A percentile compares a stretch with the other conserved stretches of the same genome.
phyloP scores from a whole-genome alignment of 2,329 filamentous ascomycete genomes.

The Delphinella strobiligena region DNA sequence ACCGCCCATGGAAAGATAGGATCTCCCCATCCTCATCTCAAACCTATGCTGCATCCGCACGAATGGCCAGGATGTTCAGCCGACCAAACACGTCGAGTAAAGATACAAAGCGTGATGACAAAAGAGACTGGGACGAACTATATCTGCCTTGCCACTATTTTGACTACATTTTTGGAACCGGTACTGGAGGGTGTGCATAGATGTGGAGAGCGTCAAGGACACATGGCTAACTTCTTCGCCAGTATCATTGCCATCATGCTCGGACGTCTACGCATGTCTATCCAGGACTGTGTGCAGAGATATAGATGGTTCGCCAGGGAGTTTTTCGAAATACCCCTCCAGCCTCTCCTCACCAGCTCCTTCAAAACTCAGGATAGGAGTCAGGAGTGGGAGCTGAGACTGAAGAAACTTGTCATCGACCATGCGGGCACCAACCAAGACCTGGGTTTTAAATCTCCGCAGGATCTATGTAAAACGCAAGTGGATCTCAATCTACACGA shows the following conservation, averaged over 20 bases:
- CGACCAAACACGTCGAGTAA: neutral
- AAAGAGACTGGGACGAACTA: too few species aligned
- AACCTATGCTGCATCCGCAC: neutral
- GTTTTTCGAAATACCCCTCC: too few species aligned
- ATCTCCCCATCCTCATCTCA: neutral
- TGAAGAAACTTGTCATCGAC: too few species aligned
- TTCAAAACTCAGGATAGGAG: too few species aligned
- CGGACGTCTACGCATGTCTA: slow-evolving; percentile 11
- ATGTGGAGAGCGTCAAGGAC: neutral
- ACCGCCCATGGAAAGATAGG: neutral
- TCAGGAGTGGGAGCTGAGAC: too few species aligned
- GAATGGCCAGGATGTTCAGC: too few species aligned
- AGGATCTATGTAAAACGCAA: too few species aligned
- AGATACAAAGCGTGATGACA: too few species aligned
- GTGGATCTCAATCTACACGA: too few species aligned
- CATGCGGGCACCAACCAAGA: too few species aligned
- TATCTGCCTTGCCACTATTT: slow-evolving; percentile 25
- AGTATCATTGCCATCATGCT: slow-evolving; percentile 15
- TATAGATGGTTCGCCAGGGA: slow-evolving; percentile 6
- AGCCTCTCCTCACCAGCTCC: too few species aligned
- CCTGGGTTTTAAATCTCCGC: too few species aligned
- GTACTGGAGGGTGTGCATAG: slow-evolving; percentile 24
- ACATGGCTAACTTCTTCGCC: neutral
- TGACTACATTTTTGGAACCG: slow-evolving; percentile 29
- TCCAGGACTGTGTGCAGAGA: slow-evolving; percentile 10